These are phyloP conservation scores for Sporisorium reilianum DNA, from an alignment of 1,284 basidiomycete species.

Conservation along the genomic window DNA sequence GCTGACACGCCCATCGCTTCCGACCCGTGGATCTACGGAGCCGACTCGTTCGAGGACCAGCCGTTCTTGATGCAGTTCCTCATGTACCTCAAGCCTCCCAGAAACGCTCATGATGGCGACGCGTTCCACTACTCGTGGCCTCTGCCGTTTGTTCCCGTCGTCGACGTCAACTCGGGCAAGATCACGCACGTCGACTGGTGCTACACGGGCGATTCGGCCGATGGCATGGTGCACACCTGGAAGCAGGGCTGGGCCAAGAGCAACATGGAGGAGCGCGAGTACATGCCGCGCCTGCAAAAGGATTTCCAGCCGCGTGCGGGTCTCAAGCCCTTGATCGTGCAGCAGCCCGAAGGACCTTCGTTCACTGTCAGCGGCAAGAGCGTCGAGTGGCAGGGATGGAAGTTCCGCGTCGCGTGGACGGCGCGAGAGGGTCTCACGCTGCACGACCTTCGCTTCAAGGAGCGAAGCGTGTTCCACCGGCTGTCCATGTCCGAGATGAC, in stretches of 20 bases:
- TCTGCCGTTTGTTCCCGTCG: conserved; percentile 68
- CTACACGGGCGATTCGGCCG: conserved; percentile 58
- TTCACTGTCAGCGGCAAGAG: conserved; percentile 53
- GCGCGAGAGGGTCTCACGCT: conserved; percentile 70
- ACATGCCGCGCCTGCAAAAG: conserved; percentile 59
- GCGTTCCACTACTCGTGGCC: conserved; percentile 69
- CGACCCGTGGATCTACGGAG: conserved; percentile 60
- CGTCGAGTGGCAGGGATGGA: conserved; percentile 59
- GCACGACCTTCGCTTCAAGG: conserved; percentile 49
- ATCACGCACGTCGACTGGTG: conserved; percentile 59
- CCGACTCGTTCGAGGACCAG: conserved; percentile 47
- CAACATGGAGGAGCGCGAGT: conserved; percentile 66
- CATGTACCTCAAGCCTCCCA: conserved; percentile 50
- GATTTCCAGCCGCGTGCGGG: conserved; percentile 28
- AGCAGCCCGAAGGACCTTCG: conserved; percentile 58
- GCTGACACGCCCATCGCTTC: conserved; percentile 39
- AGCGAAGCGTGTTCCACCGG: conserved; percentile 69
- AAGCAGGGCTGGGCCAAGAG: conserved; percentile 61
- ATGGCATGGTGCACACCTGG: conserved; percentile 56
- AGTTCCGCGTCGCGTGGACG: conserved; percentile 56
- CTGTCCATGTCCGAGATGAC: conserved; percentile 72
- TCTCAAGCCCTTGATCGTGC: conserved; percentile 53
- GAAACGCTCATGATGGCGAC: conserved; percentile 37
- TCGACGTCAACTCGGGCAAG: conserved; percentile 59
- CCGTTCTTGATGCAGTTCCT: conserved; percentile 51